Conservation (phyloP, 306 rosid species). For the Trichosanthes cucumerina region DNA sequence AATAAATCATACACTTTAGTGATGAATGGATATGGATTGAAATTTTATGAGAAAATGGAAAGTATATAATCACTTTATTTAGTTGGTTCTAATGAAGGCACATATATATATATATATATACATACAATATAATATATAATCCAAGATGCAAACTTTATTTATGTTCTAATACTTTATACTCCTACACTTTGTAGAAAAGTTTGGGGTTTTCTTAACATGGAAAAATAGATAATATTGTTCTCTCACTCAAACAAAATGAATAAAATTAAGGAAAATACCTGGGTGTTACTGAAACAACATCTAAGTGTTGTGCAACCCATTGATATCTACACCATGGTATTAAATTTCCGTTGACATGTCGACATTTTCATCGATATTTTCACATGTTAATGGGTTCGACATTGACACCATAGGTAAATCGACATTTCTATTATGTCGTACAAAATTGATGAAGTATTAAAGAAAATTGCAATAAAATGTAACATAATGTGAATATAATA, state of each 20-base stretch:
- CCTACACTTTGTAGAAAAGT: not conserved
- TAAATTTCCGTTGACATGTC: too few species aligned
- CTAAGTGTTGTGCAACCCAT: too few species aligned
- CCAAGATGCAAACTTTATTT: not conserved
- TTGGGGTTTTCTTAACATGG: slow-evolving; percentile 4
- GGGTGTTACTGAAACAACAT: too few species aligned
- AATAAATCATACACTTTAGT: not conserved
- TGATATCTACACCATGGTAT: too few species aligned
- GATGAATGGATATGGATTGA: not conserved
- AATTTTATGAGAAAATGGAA: slow-evolving; percentile 2
- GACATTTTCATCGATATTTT: too few species aligned
- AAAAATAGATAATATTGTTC: not conserved
- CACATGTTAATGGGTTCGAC: too few species aligned
- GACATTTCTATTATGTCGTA: too few species aligned
- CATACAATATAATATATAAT: not conserved
- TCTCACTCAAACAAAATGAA: not conserved
- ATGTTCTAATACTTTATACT: not conserved
- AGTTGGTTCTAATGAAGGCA: not conserved
- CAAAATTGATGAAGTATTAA: too few species aligned
- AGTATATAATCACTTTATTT: not conserved
- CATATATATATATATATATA: not conserved
- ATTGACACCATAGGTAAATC: too few species aligned
- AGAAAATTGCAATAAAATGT: too few species aligned
- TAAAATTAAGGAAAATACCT: too few species aligned
- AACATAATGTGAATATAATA: too few species aligned